These are phyloP conservation scores for Picochlorum sp. DNA, from an alignment of 139 green algal genomes.

Conservation along the genomic window DNA sequence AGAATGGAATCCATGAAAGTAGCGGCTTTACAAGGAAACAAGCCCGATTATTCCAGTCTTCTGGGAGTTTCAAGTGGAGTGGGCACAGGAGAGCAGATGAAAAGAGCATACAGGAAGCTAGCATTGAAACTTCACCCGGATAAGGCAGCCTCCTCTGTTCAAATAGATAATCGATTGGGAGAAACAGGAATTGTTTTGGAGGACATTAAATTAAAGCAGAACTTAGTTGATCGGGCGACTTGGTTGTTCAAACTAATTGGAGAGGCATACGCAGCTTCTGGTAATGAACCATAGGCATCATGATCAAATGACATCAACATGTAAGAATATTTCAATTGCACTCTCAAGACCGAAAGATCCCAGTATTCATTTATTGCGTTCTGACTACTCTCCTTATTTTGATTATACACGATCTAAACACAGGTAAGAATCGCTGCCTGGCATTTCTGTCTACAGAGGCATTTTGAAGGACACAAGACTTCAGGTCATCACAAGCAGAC, in stretches of 20 bases:
- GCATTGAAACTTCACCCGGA: slow-evolving; percentile 84
- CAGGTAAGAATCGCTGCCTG: too few species aligned
- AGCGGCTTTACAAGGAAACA: not conserved
- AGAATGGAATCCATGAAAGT: slow-evolving; percentile 1
- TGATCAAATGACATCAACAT: too few species aligned
- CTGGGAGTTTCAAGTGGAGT: slow-evolving; percentile 19
- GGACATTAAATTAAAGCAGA: not conserved
- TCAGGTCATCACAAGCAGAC: too few species aligned
- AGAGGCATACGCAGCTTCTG: slow-evolving; percentile 5
- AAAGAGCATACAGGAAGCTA: slow-evolving; percentile 71
- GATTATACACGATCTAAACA: too few species aligned
- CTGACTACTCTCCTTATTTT: too few species aligned
- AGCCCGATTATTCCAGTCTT: slow-evolving; percentile 23
- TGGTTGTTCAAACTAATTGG: slow-evolving; percentile 29
- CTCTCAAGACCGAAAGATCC: too few species aligned
- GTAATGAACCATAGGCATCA: too few species aligned
- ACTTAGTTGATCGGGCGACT: slow-evolving; percentile 15
- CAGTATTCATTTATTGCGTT: too few species aligned
- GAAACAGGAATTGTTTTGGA: not conserved
- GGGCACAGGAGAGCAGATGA: slow-evolving; percentile 47
- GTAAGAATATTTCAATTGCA: too few species aligned
- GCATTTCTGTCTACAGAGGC: too few species aligned
- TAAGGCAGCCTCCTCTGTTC: slow-evolving; percentile 14
- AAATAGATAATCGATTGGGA: not conserved
- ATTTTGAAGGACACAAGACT: too few species aligned